phyloP scores from a whole-genome alignment of 805 yeast species.

The Alloascoidea hylecoeti region DNA sequence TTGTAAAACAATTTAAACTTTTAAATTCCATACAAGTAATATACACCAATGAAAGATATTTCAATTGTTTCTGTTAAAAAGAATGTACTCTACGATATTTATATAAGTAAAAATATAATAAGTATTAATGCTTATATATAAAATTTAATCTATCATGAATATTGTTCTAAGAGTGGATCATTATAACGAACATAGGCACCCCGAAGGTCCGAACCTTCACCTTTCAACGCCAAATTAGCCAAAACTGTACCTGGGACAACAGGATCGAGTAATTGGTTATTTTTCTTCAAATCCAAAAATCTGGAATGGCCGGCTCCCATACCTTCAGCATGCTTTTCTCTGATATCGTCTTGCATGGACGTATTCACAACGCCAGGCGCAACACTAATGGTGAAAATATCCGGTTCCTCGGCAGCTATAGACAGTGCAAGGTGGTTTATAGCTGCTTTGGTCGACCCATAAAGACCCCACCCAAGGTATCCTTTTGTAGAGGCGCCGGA shows the following conservation, averaged over 20 bases:
- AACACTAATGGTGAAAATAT: constrained; percentile 47
- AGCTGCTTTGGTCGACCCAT: constrained; percentile 88
- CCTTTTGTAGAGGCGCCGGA: constrained; percentile 73
- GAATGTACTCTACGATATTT: too few species aligned
- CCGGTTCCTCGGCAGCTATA: constrained; percentile 53
- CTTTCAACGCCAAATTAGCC: constrained; percentile 49
- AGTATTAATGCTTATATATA: too few species aligned
- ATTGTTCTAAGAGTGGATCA: neutral
- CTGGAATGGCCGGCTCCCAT: constrained; percentile 53
- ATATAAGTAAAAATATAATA: too few species aligned
- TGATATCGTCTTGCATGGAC: constrained; percentile 69
- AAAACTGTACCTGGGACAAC: constrained; percentile 59
- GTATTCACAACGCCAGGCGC: constrained; percentile 97
- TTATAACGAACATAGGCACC: constrained; percentile 59
- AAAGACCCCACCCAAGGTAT: constrained; percentile 77
- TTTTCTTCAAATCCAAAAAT: constrained; percentile 48
- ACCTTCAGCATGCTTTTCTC: constrained; percentile 38
- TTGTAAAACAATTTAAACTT: too few species aligned
- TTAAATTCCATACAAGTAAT: too few species aligned
- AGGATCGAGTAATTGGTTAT: constrained; percentile 49
- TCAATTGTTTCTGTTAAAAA: too few species aligned
- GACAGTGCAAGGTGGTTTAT: constrained; percentile 61
- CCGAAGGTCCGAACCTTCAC: constrained; percentile 39
- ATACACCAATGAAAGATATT: too few species aligned
- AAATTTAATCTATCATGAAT: neutral